Evolutionary conservation across 352 stramenopile genomes (phyloP), one percentile per base, ranked within the genome.

Genomic region (Phytophthora constricta): DNA sequence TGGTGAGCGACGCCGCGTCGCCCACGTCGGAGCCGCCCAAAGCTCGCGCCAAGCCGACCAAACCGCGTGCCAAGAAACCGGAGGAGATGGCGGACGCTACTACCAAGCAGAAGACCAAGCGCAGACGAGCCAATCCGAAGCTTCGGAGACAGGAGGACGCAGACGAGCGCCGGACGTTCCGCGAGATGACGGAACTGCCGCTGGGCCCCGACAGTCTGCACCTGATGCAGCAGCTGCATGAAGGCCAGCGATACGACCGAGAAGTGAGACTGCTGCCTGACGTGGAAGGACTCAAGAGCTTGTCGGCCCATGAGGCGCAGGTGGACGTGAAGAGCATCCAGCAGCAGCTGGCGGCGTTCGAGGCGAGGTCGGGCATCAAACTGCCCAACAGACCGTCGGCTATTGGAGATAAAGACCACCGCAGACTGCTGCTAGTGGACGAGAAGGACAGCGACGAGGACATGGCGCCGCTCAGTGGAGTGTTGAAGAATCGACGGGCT

Each of bases 301-400:
- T 92, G 5, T 75, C 80, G 7, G 53, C 55, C 7, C 79, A 74
- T 10, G 84, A 92, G 48, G 76, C 80, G 16, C 73, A 79, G 52
- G 49, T 65, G 16, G 84, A 92, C 58, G 64, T 92, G n/a, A 87
- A 82, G 69, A 66, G 54, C 26, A 88, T 92, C 13, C 71, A 86
- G 60, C 74, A 74, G 7, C 65, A 85, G 22, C 62, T 92, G 31
- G 47, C 55, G 4, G 63, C 67, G 9, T 92, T 88, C 27, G 84
- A 92, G 61, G 46, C 66, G 25, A 66, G 76, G 16, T 53, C 65
- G 0, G 64, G 60, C 3, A 62, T 72, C 31, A 65, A 71, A 23
- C 9, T 76, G n/a, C 49, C 62, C 17, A 53, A 25, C 43, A 34
- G 43, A 33, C 46, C 53, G 4, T 42, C 65, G 0, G 63, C 49